Base-by-base conservation (phyloP, 805 yeast genomes). In the Saccharomycopsis sp. region DNA sequence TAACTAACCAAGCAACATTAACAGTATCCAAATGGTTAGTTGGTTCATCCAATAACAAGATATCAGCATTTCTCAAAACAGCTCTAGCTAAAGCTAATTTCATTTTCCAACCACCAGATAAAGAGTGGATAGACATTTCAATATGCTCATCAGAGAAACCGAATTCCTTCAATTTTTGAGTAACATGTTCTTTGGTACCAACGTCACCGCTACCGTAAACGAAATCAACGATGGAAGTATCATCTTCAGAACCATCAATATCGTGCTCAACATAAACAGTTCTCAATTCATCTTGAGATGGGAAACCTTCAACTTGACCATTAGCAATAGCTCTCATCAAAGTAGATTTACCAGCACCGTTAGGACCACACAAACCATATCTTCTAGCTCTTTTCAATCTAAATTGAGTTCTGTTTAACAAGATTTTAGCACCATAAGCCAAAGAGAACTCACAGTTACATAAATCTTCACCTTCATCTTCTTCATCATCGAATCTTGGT, bases 41-140 rank as follows among this genome's bases (percentile, higher is more conserved):
- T 75, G 98, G 98, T 81, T 90, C 98, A 79, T 90, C 98, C 71
- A 90, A 83, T 72, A 90, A 78, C 71, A 90, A 78, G 67, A 90
- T 93, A 72, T 86, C 95, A 65, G 98, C 97, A 74, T 89, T 89
- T 80, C 85, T 86, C 74, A 90, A 81, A 65, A 90, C 97, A 66
- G 98, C 98, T 76, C 97, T 87, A 61, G 98, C 97, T 65, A 90
- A 80, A 67, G 97, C 97, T 71, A 90, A 81, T 76, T 93, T 93
- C 98, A 90, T 90, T 83, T 93, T 93, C 98, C 98, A 90, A 81
- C 98, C 98, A 83, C 98, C 98, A 65, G 98, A 93, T 61, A 93
- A 79, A 55, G 97, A 85, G 65, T 87, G 80, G 69, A 90, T 90
- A 65, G 97, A 95, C 95, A 84, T 85, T 54, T 64, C 66, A 64